Conservation (phyloP, 352 stramenopile species). For the Pythium inflatum region DNA sequence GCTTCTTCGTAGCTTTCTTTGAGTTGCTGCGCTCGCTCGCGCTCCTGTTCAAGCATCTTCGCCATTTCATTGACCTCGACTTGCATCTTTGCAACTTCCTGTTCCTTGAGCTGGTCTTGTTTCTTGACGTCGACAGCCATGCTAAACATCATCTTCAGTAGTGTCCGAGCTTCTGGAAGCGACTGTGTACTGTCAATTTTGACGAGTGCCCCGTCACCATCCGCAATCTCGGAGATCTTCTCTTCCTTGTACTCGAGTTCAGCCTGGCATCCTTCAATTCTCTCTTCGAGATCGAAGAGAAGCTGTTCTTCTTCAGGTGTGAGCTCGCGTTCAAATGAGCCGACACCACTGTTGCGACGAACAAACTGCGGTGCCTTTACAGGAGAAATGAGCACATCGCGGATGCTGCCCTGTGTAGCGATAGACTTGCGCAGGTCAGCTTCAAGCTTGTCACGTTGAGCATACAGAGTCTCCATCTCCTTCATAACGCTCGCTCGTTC, state of each 20-base stretch:
- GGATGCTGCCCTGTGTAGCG: constrained; percentile 64
- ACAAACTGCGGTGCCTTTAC: constrained; percentile 53
- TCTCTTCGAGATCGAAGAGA: constrained; percentile 83
- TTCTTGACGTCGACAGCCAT: constrained; percentile 90
- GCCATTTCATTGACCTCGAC: constrained; percentile 72
- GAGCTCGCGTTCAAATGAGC: constrained; percentile 50
- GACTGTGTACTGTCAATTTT: constrained; percentile 87
- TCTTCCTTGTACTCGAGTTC: constrained; percentile 91
- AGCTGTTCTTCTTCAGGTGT: constrained; percentile 83
- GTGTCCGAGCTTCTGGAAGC: constrained; percentile 74
- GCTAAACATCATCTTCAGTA: constrained; percentile 85
- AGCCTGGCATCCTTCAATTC: constrained; percentile 84
- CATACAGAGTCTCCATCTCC: constrained; percentile 84
- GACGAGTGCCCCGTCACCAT: constrained; percentile 53
- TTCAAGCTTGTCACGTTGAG: constrained; percentile 70
- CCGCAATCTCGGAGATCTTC: constrained; percentile 82
- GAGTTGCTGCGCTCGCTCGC: constrained; percentile 74
- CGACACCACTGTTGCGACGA: constrained; percentile 46
- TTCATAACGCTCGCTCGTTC: constrained; percentile 77
- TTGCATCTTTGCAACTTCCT: constrained; percentile 74
- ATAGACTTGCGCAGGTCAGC: constrained; percentile 71
- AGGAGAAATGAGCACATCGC: constrained; percentile 80
- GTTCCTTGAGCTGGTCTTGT: constrained; percentile 81
- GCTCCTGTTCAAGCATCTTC: constrained; percentile 67
- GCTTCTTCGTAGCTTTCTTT: constrained; percentile 87